Evolutionary conservation across 2,329 filamentous ascomycete genomes (phyloP).

Genomic region (Mycogone perniciosa): DNA sequence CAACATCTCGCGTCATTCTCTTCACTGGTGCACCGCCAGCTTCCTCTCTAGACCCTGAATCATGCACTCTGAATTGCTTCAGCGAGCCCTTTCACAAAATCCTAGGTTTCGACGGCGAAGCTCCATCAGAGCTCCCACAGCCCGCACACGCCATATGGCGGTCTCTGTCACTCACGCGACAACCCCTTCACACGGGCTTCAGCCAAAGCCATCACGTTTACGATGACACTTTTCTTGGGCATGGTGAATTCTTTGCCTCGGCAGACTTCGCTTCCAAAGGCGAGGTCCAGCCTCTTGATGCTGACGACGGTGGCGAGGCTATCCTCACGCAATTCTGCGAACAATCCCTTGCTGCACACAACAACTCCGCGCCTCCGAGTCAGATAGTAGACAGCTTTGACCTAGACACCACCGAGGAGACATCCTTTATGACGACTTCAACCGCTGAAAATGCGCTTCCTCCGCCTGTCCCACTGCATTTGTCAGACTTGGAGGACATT

Average conservation of each 20-base stretch:
- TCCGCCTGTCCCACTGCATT: slow-evolving; percentile 26
- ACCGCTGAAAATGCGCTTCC: slow-evolving; percentile 19
- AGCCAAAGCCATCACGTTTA: slow-evolving; percentile 41
- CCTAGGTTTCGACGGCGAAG: slow-evolving; percentile 13
- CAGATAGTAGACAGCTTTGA: slow-evolving; percentile 38
- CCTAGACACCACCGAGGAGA: slow-evolving; percentile 9
- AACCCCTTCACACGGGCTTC: slow-evolving; percentile 45
- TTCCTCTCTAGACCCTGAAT: slow-evolving; percentile 21
- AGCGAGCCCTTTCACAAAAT: slow-evolving; percentile 22
- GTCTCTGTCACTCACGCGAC: slow-evolving; percentile 42
- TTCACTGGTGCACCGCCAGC: slow-evolving; percentile 30
- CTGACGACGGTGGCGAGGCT: slow-evolving; percentile 29
- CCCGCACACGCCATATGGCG: slow-evolving; percentile 45
- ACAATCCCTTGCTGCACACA: slow-evolving; percentile 66
- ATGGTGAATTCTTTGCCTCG: slow-evolving; percentile 43
- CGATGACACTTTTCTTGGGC: slow-evolving; percentile 23
- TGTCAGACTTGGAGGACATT: slow-evolving; percentile 58
- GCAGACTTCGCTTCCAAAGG: slow-evolving; percentile 31
- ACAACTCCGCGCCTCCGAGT: slow-evolving; percentile 59
- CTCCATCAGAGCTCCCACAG: neutral
- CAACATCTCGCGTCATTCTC: slow-evolving; percentile 28
- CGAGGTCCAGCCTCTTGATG: slow-evolving; percentile 5
- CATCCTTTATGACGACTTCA: slow-evolving; percentile 16
- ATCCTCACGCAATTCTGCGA: slow-evolving; percentile 64
- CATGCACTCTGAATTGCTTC: slow-evolving; percentile 26